Evolutionary conservation across 192 early-diverging fungal genomes (phyloP).

Genomic region (Backusella circina): DNA sequence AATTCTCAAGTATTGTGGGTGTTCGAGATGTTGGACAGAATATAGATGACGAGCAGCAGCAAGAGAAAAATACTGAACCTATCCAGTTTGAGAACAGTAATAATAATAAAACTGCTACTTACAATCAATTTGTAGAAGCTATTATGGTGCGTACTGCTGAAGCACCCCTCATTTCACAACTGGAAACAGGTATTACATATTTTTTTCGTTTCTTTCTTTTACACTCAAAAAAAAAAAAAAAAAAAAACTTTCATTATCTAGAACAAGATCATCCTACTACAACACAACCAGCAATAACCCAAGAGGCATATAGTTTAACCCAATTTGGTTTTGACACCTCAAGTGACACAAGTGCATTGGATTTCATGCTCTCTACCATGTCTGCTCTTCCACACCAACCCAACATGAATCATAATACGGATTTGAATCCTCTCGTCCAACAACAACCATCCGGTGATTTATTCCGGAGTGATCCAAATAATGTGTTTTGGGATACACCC

Average conservation of each 20-base stretch:
- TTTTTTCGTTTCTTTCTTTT: background rate
- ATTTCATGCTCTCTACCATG: background rate
- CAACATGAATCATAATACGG: background rate
- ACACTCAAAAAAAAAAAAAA: background rate
- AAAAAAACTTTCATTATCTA: too few relatives aligned
- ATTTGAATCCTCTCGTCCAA: background rate
- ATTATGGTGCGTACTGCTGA: background rate
- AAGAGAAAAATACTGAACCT: background rate
- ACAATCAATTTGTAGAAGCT: background rate
- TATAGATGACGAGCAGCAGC: background rate
- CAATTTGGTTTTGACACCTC: constrained; percentile 1
- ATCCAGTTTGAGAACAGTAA: background rate
- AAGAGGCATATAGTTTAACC: background rate
- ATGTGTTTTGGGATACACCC: background rate
- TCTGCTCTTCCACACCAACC: background rate
- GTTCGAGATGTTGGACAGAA: background rate
- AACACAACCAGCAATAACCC: background rate
- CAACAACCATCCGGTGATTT: background rate
- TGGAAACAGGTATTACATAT: background rate
- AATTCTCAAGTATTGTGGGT: background rate
- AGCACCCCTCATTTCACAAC: background rate
- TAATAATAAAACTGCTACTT: background rate
- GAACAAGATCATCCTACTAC: background rate
- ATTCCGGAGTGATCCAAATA: background rate
- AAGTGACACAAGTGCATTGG: background rate